These are phyloP conservation scores for Spizellomyces punctatus DNA, from an alignment of 192 early-diverging fungal species.

Conservation along the genomic window DNA sequence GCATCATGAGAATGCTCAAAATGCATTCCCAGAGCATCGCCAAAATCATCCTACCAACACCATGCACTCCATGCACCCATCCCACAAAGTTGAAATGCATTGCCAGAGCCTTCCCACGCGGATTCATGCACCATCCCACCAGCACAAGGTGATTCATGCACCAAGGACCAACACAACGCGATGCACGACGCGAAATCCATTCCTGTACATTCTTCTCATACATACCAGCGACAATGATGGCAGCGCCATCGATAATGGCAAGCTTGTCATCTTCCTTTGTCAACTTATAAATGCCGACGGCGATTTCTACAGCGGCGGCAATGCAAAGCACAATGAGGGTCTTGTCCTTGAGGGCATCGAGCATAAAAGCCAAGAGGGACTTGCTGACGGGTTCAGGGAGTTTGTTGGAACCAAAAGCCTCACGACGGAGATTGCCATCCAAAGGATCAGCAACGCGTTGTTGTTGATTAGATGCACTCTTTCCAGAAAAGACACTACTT, in stretches of 20 bases:
- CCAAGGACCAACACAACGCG: too few relatives aligned
- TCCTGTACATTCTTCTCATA: neutral
- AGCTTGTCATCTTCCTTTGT: conserved; percentile 65
- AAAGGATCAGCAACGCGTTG: neutral
- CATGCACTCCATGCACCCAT: too few relatives aligned
- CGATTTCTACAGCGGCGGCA: conserved; percentile 81
- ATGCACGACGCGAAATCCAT: too few relatives aligned
- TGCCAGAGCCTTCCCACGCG: too few relatives aligned
- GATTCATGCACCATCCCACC: too few relatives aligned
- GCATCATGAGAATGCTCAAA: too few relatives aligned
- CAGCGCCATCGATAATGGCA: conserved; percentile 66
- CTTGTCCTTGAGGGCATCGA: conserved; percentile 52
- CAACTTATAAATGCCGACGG: conserved; percentile 85
- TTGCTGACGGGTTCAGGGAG: conserved; percentile 38
- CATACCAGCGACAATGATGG: conserved; percentile 73
- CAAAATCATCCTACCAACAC: too few relatives aligned
- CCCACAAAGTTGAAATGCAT: too few relatives aligned
- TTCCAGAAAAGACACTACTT: neutral
- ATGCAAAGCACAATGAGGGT: conserved; percentile 81
- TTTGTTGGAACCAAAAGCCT: conserved; percentile 43
- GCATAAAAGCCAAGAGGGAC: conserved; percentile 44
- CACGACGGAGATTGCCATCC: conserved; percentile 2
- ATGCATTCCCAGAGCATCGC: too few relatives aligned
- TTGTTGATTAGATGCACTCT: neutral
- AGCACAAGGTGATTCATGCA: too few relatives aligned